phyloP scores from a whole-genome alignment of 768 basidiomycete species.

The Serpula lacrymans region DNA sequence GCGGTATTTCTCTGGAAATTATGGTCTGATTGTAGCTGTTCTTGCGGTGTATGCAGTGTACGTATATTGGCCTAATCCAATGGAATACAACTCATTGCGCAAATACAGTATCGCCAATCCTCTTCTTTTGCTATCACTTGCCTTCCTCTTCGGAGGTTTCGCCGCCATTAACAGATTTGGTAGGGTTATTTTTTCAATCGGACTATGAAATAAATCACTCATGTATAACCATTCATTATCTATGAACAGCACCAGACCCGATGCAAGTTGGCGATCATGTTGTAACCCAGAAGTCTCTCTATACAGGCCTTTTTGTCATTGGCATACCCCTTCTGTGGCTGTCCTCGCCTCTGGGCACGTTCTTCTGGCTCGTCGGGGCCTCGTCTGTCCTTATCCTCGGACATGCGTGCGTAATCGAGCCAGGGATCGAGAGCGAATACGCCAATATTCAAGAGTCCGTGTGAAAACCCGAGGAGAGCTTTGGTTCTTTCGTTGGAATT shows the following conservation, averaged over 20 bases:
- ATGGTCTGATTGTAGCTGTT: conserved; percentile 70
- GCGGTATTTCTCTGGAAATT: conserved; percentile 89
- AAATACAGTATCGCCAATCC: conserved; percentile 71
- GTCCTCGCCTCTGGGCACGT: conserved; percentile 70
- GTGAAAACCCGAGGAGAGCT: conserved; percentile 23
- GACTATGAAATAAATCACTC: neutral
- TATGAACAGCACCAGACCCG: conserved; percentile 68
- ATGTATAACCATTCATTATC: neutral
- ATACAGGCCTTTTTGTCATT: conserved; percentile 85
- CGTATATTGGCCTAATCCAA: conserved; percentile 20
- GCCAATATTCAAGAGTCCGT: conserved; percentile 70
- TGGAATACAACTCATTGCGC: neutral
- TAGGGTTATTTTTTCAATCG: conserved; percentile 34
- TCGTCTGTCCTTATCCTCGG: conserved; percentile 79
- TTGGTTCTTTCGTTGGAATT: neutral
- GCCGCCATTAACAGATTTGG: conserved; percentile 85
- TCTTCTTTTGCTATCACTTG: conserved; percentile 77
- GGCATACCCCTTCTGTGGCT: conserved; percentile 86
- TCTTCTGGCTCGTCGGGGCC: conserved; percentile 95
- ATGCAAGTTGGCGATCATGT: conserved; percentile 77
- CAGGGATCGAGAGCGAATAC: conserved; percentile 94
- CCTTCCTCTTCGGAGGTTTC: conserved; percentile 91
- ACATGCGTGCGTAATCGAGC: conserved; percentile 89
- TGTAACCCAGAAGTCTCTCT: conserved; percentile 87
- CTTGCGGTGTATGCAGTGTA: conserved; percentile 88